phyloP scores from a whole-genome alignment of 345 rosid genomes.

The Acer negundo region DNA sequence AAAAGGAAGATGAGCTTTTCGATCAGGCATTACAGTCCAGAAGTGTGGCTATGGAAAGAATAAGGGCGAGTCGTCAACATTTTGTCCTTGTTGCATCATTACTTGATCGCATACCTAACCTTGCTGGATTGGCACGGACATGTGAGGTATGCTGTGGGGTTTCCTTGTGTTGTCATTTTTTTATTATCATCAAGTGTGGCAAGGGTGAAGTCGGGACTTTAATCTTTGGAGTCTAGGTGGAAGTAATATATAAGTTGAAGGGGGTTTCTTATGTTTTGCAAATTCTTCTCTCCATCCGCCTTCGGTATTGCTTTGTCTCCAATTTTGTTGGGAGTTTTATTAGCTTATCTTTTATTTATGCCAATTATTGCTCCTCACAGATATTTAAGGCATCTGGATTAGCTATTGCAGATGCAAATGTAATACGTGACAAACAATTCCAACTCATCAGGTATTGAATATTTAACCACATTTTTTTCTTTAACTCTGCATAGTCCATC shows the following conservation, averaged over 20 bases:
- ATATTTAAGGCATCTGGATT: conserved; percentile 82
- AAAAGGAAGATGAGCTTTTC: conserved; percentile 80
- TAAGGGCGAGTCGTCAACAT: conserved; percentile 67
- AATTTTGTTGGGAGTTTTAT: conserved; percentile 5
- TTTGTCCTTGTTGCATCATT: conserved; percentile 89
- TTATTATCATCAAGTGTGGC: neutral
- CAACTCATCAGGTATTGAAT: conserved; percentile 81
- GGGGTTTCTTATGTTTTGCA: neutral
- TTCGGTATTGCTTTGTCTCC: neutral
- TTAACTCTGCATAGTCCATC: conserved; percentile 1
- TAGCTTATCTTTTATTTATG: conserved; percentile 7
- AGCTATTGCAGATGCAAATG: conserved; percentile 66
- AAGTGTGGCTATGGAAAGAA: conserved; percentile 56
- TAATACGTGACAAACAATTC: conserved; percentile 83
- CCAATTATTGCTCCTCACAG: conserved; percentile 41
- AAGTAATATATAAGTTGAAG: neutral
- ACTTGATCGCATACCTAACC: conserved; percentile 91
- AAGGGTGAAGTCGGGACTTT: neutral
- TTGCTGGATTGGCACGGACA: conserved; percentile 94
- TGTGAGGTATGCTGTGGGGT: conserved; percentile 64
- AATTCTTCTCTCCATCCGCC: neutral
- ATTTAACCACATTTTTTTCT: conserved; percentile 8
- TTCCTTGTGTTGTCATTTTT: conserved; percentile 3
- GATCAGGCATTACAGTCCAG: conserved; percentile 70
- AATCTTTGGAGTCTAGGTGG: neutral